These are phyloP conservation scores for Sugiyamaella grinbergsii DNA, from an alignment of 1,139 yeast species.

Conservation along the genomic window DNA sequence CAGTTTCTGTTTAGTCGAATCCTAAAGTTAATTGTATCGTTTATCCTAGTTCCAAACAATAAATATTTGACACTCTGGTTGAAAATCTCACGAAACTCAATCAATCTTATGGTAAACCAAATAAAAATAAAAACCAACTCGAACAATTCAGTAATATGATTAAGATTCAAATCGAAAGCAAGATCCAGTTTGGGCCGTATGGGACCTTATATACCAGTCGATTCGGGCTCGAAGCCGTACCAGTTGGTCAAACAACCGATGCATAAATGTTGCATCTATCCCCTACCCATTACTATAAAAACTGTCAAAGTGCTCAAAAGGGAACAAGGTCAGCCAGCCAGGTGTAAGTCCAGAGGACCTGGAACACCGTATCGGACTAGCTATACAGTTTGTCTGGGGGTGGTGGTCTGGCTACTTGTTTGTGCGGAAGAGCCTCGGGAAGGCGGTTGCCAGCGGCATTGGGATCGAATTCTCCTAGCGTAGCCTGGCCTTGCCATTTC, in stretches of 20 bases:
- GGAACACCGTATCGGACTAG: not conserved
- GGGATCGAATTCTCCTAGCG: too few species aligned
- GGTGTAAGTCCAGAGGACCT: not conserved
- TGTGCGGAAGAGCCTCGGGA: too few species aligned
- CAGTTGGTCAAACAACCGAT: too few species aligned
- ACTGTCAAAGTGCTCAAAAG: not conserved
- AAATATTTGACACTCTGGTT: too few species aligned
- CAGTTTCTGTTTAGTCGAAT: not conserved
- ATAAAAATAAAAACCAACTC: not conserved
- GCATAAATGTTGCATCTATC: not conserved
- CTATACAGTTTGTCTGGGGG: not conserved
- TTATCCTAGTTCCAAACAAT: not conserved
- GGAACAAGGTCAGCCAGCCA: too few species aligned
- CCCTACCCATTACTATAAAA: not conserved
- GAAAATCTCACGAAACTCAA: not conserved
- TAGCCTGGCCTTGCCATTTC: too few species aligned
- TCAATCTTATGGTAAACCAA: slow-evolving; percentile 14
- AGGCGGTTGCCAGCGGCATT: too few species aligned
- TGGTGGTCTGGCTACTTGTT: too few species aligned
- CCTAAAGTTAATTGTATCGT: not conserved
- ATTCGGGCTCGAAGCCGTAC: slow-evolving; percentile 8
- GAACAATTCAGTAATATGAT: not conserved
- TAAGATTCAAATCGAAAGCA: too few species aligned
- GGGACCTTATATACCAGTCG: slow-evolving; percentile 10
- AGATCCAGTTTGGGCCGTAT: not conserved